These are phyloP conservation scores for Cladophialophora exuberans DNA, from an alignment of 2,329 filamentous ascomycete species.

Conservation along the genomic window DNA sequence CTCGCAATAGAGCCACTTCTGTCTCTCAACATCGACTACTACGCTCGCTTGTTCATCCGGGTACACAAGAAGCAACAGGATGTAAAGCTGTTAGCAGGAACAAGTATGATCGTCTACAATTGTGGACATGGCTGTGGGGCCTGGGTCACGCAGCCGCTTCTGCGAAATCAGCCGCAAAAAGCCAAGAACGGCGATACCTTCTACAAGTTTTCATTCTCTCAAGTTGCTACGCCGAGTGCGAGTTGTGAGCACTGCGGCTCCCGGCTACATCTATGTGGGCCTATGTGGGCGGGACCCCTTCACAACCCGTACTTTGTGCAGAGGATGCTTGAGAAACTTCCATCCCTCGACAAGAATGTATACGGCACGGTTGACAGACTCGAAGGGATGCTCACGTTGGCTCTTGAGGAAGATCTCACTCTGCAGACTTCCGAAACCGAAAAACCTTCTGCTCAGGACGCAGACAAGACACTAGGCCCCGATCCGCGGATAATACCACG, in stretches of 20 bases:
- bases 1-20: slow-evolving; percentile 87
- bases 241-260: slow-evolving; percentile 81
- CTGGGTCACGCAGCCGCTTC: slow-evolving; percentile 80
- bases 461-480: slow-evolving; percentile 39
- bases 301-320: slow-evolving; percentile 84
- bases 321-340: slow-evolving; percentile 73
- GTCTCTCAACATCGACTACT: slow-evolving; percentile 95
- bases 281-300: slow-evolving; percentile 91
- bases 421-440: slow-evolving; percentile 23
- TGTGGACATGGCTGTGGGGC: slow-evolving; percentile 91
- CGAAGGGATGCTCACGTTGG: slow-evolving; percentile 88
- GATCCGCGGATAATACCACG: slow-evolving; percentile 45
- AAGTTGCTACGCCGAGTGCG: slow-evolving; percentile 68
- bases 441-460: slow-evolving; percentile 21
- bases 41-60: slow-evolving; percentile 84
- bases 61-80: slow-evolving; percentile 78
- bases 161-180: slow-evolving; percentile 66
- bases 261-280: slow-evolving; percentile 85
- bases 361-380: slow-evolving; percentile 83
- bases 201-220: slow-evolving; percentile 77
- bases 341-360: slow-evolving; percentile 65
- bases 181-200: slow-evolving; percentile 73
- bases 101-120: slow-evolving; percentile 90
- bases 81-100: slow-evolving; percentile 88
- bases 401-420: slow-evolving; percentile 71